Base-by-base conservation (phyloP, 768 basidiomycete genomes). In the Kwoniella sp. region DNA sequence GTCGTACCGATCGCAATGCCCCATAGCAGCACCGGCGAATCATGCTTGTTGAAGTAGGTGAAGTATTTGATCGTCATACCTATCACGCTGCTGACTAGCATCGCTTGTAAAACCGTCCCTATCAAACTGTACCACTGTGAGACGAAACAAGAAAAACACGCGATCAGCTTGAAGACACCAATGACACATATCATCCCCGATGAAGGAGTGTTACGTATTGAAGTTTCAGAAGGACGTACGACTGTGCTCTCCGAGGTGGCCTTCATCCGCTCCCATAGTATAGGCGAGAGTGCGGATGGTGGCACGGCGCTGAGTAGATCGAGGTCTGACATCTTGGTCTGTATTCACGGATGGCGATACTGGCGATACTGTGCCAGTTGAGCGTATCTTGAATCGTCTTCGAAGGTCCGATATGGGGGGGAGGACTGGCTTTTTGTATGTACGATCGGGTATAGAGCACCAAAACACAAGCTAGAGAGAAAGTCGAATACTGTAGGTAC, bases 1-100 rank as follows among this genome's bases (percentile, higher is more conserved):
- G 57, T 58, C 22, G 57, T 58, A 19, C 57, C 57, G 21, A 58
- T 49, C n/a, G 47, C 57, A n/a, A 58, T 58, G 26, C 57, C 57
- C 57, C 47, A 49, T 30, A 58, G 26, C 4, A 58, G 26, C 24
- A 30, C 48, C 15, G 57, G 57, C 36, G 57, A 58, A 58, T 58
- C 57, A 1, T 48, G 57, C 30, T 58, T 58, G 27, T 21, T 58
- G 21, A 60, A 60, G 27, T 60, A 60, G 1, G 49, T 53, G 50
- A 52, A 60, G 51, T 60, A 60, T 15, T 60, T 53, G n/a, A 60
- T 52, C 1, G 59, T 60, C 37, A 52, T 40, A 21, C 50, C 51
- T 24, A 60, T 37, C 0, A 60, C 51, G 9, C 48, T 44, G 19
- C 49, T 60, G 7, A 53, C 59, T 19, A 60, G 27, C 59, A 60